Base-by-base conservation (phyloP, 116 monocot genomes). In the Trichopus zeylanicus region DNA sequence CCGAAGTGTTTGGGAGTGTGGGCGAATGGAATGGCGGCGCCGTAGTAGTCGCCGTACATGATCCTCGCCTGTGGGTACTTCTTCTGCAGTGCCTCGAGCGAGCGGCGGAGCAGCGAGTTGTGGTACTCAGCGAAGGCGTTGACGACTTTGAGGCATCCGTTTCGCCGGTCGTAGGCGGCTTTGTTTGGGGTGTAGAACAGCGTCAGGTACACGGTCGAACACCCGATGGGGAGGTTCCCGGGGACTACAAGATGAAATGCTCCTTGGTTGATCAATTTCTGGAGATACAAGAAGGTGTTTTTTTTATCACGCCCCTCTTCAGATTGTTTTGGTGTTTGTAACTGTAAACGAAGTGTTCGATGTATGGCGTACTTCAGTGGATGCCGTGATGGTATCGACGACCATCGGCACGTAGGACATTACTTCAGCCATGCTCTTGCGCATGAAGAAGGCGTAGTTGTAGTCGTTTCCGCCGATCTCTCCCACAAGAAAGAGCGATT, bases 381-480 rank as follows among this genome's bases (percentile, higher is more conserved):
- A 67, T 18, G 58, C 33, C 5, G 12, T 22, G 31, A 84, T 84
- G 13, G 53, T 33, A 4, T 33, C n/a, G 7, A 79, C 30, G 2
- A 84, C 63, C 0, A n/a, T 24, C 10, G 84, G 84, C 3, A 84
- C 65, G 26, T 55, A 73, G 0, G 56, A 28, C 3, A 0, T 21
- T 1, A 79, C 22, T 31, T 73, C 55, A 0, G 56, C 51, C 6
- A 52, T 8, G 19, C 31, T 66, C 21, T 31, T 58, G 1, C 51
- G 16, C 0, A 31, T 20, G 6, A 60, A 29, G 57, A 76, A 61
- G 0, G 63, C 38, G 26, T 57, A 63, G 34, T 70, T 67, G 58
- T 84, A 84, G 49, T 84, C 84, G 26, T 84, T 84, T 2, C 59
- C 72, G 26, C 84, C 84, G 0, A 79, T 69, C 48, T 76, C 77